Percentiles rank a stretch among this genome's conserved stretches.
phyloP scores from a whole-genome alignment of 1,284 basidiomycete genomes.

The Heimioporus punctisporus region DNA sequence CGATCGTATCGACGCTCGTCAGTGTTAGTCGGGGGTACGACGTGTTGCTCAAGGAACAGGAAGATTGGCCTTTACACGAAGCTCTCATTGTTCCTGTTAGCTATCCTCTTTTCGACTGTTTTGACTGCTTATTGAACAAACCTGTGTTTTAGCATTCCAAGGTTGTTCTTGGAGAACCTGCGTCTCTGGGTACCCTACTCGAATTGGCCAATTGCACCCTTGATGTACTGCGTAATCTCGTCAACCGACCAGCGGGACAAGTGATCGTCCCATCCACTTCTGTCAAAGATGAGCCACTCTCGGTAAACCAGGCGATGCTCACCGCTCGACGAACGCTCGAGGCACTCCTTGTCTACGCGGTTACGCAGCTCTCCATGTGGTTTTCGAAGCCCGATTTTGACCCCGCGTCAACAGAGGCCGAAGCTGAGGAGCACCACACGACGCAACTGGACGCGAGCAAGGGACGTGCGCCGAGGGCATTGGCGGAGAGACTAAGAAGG shows the following conservation, averaged over 20 bases:
- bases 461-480: constrained; percentile 44
- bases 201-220: constrained; percentile 75
- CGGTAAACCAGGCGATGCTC: constrained; percentile 55
- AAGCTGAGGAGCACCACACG: constrained; percentile 37
- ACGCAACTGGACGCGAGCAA: constrained; percentile 34
- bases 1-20: constrained; percentile 71
- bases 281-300: constrained; percentile 45
- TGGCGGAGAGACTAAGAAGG: constrained; percentile 66
- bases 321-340: constrained; percentile 68
- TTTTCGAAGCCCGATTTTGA: constrained; percentile 70
- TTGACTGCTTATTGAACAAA: not conserved
- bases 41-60: constrained; percentile 65
- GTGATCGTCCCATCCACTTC: constrained; percentile 44
- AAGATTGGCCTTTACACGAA: constrained; percentile 71
- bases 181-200: constrained; percentile 78
- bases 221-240: constrained; percentile 67
- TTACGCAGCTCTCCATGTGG: constrained; percentile 80
- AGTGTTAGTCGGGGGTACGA: constrained; percentile 71
- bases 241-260: constrained; percentile 57
- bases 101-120: constrained; percentile 18
- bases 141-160: constrained; percentile 65
- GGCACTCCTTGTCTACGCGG: constrained; percentile 70
- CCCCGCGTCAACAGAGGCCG: constrained; percentile 37
- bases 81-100: constrained; percentile 77
- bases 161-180: constrained; percentile 75